These are phyloP conservation scores for Syncephalastrum monosporum DNA, from an alignment of 371 early-diverging fungal species.

Conservation along the genomic window DNA sequence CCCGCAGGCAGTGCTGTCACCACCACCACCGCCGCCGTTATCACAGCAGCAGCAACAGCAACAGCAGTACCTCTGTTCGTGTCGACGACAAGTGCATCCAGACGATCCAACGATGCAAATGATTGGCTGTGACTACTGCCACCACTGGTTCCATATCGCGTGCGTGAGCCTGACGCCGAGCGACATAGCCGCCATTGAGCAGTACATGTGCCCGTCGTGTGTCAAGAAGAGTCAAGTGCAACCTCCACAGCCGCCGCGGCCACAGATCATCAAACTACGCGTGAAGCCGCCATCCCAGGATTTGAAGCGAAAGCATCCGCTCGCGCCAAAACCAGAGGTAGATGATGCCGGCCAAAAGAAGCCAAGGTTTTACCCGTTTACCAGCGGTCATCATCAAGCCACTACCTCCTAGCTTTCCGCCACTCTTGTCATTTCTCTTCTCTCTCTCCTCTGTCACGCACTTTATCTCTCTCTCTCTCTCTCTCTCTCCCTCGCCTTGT, in stretches of 20 bases:
- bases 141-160: constrained; percentile 55
- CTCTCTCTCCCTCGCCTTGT: not conserved
- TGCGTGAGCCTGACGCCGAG: constrained; percentile 41
- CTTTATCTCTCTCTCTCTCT: constrained; percentile 1
- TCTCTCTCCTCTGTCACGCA: no score
- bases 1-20: constrained; percentile 8
- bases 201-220: constrained; percentile 22
- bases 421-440: constrained; percentile 1
- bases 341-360: constrained; percentile 1
- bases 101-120: constrained; percentile 32
- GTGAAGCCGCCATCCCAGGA: constrained; percentile 9
- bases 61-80: constrained; percentile 36
- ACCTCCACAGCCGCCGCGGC: not conserved
- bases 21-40: no score
- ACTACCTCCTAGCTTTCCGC: not conserved
- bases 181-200: constrained; percentile 21
- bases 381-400: no score
- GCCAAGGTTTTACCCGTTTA: constrained; percentile 4
- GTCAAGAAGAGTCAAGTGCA: not conserved
- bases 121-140: constrained; percentile 61
- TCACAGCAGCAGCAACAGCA: constrained; percentile 3
- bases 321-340: constrained; percentile 3
- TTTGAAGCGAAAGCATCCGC: no score
- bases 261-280: constrained; percentile 9
- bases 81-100: constrained; percentile 20